Evolutionary conservation across 352 stramenopile species (phyloP), one percentile per base, ranked within the genome.

Genomic region (Pythium dissimile): DNA sequence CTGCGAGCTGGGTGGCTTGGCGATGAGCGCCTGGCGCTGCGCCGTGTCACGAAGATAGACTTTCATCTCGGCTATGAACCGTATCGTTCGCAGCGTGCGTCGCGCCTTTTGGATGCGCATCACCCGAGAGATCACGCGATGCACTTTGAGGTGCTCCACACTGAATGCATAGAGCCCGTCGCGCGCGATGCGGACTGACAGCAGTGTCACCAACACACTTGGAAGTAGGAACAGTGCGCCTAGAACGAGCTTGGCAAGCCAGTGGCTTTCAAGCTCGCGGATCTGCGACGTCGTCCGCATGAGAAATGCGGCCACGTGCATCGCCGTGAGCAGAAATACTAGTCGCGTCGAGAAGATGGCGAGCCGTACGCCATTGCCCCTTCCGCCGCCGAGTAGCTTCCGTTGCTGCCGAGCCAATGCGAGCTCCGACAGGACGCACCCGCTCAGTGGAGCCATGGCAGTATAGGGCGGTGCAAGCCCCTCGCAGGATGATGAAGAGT

Each of bases 1-100:
- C 16, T n/a, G 23, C 23, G 38, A 27, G 37, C 49, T 56, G 16
- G 49, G 49, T 8, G 31, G 35, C 10, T 47, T 38, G 24, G 3
- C 35, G 13, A 1, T 11, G 37, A 2, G 47, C 18, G 15, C 1
- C 12, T 65, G 34, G 21, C 59, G 70, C n/a, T 64, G 70, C 24
- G 73, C 72, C 30, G 68, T 83, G 59, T 88, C 80, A 7, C 59
- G 66, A 21, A 91, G 59, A 43, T 91, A 86, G 23, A 91, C 76
- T 62, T 91, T 91, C 76, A 89, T 88, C 56, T 91, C 80, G 8
- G 80, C 80, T 3, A 91, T 66, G 27, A 88, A 91, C 2, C 78
- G 80, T n/a, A 91, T 66, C 6, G 77, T 91, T 21, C 80, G 75
- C 31, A 91, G 61, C 27, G 80, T 91, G 45, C 86, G 77, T 20